Percentiles rank a stretch among this genome's conserved stretches.
Conservation (phyloP, 2,329 filamentous ascomycete species). For the Aspergillus sp. region DNA sequence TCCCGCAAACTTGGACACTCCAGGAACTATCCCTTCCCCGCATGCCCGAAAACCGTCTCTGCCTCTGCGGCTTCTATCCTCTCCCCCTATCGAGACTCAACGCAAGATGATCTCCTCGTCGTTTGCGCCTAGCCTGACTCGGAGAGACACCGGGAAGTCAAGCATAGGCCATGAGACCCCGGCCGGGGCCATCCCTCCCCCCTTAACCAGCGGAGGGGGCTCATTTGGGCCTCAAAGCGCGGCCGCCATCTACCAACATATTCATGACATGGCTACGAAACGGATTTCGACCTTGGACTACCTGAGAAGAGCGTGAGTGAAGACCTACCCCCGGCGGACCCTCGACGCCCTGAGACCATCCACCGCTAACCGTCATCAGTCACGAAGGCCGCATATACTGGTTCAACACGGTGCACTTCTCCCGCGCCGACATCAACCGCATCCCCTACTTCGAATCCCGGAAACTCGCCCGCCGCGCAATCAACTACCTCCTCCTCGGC, state of each 20-base stretch:
- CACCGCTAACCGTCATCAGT: conserved; percentile 46
- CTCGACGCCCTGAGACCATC: too few relatives aligned
- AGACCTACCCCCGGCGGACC: neutral
- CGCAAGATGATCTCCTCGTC: conserved; percentile 33
- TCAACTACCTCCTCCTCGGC: conserved; percentile 89
- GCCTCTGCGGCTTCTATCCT: neutral
- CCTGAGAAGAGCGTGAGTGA: conserved; percentile 78
- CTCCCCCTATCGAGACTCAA: neutral
- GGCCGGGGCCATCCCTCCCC: conserved; percentile 27
- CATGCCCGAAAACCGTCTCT: neutral
- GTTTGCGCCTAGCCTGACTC: conserved; percentile 32
- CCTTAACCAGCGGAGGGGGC: conserved; percentile 31
- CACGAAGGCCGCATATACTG: conserved; percentile 95
- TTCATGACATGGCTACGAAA: conserved; percentile 86
- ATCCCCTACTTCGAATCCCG: conserved; percentile 83
- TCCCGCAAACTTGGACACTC: too few relatives aligned
- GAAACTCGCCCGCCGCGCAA: conserved; percentile 84
- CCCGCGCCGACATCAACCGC: conserved; percentile 72
- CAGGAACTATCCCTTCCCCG: too few relatives aligned
- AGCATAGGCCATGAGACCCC: conserved; percentile 25
- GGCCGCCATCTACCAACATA: conserved; percentile 60
- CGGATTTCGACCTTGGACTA: conserved; percentile 94
- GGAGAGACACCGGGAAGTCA: conserved; percentile 36
- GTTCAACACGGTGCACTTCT: conserved; percentile 96
- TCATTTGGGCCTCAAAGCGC: conserved; percentile 50